Evolutionary conservation across 192 early-diverging fungal species (phyloP), one percentile per base, ranked within the genome.

Genomic region (Spizellomyces punctatus): DNA sequence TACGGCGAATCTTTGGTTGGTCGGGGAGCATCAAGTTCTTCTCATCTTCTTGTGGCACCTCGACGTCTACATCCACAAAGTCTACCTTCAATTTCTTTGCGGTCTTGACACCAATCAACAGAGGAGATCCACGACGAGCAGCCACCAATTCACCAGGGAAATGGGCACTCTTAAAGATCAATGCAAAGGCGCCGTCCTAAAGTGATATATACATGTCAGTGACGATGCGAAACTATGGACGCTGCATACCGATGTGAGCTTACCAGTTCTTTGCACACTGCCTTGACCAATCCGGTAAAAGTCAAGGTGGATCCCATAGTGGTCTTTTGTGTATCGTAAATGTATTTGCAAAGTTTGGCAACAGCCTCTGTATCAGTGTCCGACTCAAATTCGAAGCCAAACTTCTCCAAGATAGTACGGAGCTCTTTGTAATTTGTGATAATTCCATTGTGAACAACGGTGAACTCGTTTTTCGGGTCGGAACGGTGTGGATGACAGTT

Each of bases 361-460:
- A 88, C 75, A 61, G 67, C 69, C 73, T 89, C 88, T 10, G 88
- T 89, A 66, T 89, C 88, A n/a, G 88, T 89, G 76, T 89, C 88
- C 27, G 76, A 79, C 78, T 96, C 95, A 78, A 98, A 99, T 16
- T 77, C 81, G 80, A 92, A 98, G 71, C 88, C 88, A 59, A 81
- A 82, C 81, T 87, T 88, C 76, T 89, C 84, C 46, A 89, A 72
- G 21, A 89, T 71, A 63, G 77, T 73, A 54, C 83, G 74, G 46
- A 89, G 75, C 63, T 88, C 84, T 71, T 82, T 84, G 64, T 86
- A 88, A 69, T 89, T 89, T 49, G 86, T 89, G 68, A 89, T 88
- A 69, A 89, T 88, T 36, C 88, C 88, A 72, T 89, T 89, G 79
- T 89, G 88, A 16, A 89, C 88, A 49, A 87, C 85, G 46, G 75